Evolutionary conservation across 768 basidiomycete genomes (phyloP).

Genomic region (Rhodocollybia butyracea): DNA sequence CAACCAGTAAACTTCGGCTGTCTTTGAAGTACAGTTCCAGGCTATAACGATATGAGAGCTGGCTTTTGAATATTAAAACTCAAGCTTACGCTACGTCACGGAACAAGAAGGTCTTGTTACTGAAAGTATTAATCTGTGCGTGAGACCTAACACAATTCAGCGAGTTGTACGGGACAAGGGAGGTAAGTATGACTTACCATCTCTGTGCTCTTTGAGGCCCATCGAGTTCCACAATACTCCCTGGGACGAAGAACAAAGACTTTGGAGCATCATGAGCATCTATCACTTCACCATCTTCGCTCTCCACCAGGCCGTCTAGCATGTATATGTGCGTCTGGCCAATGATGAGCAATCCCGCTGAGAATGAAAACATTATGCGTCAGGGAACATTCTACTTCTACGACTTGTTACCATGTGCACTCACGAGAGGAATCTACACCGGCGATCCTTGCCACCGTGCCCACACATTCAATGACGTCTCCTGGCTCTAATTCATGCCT

Average conservation of each 20-base stretch:
- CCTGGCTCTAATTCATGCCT: slow-evolving; percentile 85
- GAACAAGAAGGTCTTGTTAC: slow-evolving; percentile 84
- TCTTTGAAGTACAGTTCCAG: slow-evolving; percentile 93
- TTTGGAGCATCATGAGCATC: slow-evolving; percentile 84
- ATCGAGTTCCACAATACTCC: slow-evolving; percentile 77
- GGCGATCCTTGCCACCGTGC: slow-evolving; percentile 82
- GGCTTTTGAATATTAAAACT: neutral
- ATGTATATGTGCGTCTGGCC: slow-evolving; percentile 86
- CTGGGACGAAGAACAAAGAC: slow-evolving; percentile 79
- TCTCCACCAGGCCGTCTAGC: slow-evolving; percentile 85
- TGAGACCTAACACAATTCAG: slow-evolving; percentile 59
- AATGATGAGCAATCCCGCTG: slow-evolving; percentile 86
- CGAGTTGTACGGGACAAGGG: slow-evolving; percentile 1
- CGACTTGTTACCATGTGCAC: slow-evolving; percentile 26
- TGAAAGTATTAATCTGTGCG: slow-evolving; percentile 71
- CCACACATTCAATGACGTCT: slow-evolving; percentile 84
- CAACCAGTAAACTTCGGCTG: slow-evolving; percentile 80
- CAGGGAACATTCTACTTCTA: neutral
- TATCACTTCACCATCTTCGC: slow-evolving; percentile 83
- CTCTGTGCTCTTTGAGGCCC: slow-evolving; percentile 77
- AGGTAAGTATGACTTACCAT: slow-evolving; percentile 51
- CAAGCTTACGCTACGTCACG: slow-evolving; percentile 80
- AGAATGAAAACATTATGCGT: neutral
- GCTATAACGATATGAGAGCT: neutral
- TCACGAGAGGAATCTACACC: slow-evolving; percentile 91